Evolutionary conservation across 2,329 filamentous ascomycete species (phyloP), one percentile per base, ranked within the genome.

Genomic region (Cylindrodendrum hubeiense): DNA sequence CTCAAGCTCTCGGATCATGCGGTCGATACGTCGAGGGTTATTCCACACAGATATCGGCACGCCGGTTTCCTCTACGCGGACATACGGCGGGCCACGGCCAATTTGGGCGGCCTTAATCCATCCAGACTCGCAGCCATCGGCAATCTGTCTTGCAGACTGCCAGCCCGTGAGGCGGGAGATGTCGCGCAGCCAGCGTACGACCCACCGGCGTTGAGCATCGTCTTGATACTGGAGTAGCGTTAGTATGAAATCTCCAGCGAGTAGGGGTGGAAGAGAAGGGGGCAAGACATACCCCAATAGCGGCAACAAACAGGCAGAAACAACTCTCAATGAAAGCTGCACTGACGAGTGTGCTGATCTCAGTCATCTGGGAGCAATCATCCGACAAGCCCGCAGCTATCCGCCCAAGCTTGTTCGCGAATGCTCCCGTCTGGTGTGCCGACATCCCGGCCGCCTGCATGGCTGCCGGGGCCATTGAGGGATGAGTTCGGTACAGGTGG

Each of bases 381-480:
- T 89, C 87, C 13, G 86, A 84, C 47, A 93, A 78, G 0, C 95
- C 95, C 0, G 92, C 93, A 2, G 90, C 88, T 60, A 98, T 95
- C 22, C 91, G 89, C 8, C 94, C 95, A 63, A 98, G 89, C 68
- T 91, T 86, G 66, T 90, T 90, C 1, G 94, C 93, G 78, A 89
- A 92, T 0, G 82, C 82, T 3, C 86, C 88, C 1, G 95, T 98
- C 53, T 92, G 87, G 15, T 83, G 83, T 1, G 94, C 93, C 10
- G 92, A 90, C 68, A 97, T 86, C 8, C 91, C 92, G 0, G 94
- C 94, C 3, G 96, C 94, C 73, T 94, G 88, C 89, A 97, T 94
- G 37, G 94, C 92, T 9, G 95, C 90, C 0, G 95, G 94, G 1
- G 95, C 95, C 94, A 98, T 98, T 24, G 88, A 88, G 0, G 96